Evolutionary conservation across 139 green algal species (phyloP), one percentile per base, ranked within the genome.

Genomic region (Chlorella sp.): DNA sequence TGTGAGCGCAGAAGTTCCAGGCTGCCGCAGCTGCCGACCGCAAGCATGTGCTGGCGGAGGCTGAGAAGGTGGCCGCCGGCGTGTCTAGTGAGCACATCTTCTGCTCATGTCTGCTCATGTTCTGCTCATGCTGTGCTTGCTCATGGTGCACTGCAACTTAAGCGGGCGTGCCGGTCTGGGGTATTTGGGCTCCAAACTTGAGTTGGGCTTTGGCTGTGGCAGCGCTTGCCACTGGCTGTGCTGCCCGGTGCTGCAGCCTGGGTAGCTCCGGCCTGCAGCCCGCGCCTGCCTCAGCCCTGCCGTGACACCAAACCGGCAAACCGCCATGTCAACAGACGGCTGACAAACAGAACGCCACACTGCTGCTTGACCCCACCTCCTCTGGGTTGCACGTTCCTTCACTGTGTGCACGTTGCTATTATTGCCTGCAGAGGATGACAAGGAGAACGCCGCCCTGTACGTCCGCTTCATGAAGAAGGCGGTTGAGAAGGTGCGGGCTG

Each of bases 361-460:
- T 22, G 54, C 24, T 5, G 6, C 38, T 17, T 48, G 69, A 20
- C 17, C 51, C 22, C 19, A n/a, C n/a, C n/a, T n/a, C n/a, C n/a
- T n/a, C n/a, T n/a, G n/a, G n/a, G n/a, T n/a, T n/a, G n/a, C n/a
- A n/a, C n/a, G n/a, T n/a, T n/a, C n/a, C n/a, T n/a, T n/a, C n/a
- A n/a, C n/a, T n/a, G n/a, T n/a, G n/a, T n/a, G n/a, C n/a, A n/a
- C n/a, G n/a, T n/a, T n/a, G n/a, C n/a, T n/a, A 5, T n/a, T 8
- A 36, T 5, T 48, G 22, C 24, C 11, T 41, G 72, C 75, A 81
- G 51, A 34, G 2, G 84, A 89, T 8, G 69, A 84, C 28, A 84
- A 88, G 75, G 85, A 67, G 46, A 94, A 95, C 81, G 93, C 75
- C 14, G 87, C 91, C 36, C 70, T 96, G 56, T 97, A 98, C 75